Evolutionary conservation across 768 basidiomycete species (phyloP), one percentile per base, ranked within the genome.

Genomic region (Sporobolomyces phaffii): DNA sequence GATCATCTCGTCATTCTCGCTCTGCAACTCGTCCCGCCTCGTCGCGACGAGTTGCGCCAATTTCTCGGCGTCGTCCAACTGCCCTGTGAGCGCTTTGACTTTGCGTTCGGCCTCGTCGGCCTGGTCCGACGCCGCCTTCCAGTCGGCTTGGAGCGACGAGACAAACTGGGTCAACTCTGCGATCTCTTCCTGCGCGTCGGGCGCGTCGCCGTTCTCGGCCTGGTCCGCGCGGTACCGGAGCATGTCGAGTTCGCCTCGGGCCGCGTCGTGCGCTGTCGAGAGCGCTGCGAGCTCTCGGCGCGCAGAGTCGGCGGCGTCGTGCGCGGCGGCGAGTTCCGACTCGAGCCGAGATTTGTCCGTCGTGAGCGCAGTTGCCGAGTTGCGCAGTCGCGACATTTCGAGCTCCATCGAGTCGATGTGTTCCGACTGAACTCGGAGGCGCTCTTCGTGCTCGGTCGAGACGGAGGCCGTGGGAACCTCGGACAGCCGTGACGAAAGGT

Each of bases 141-240:
- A 51, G n/a, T 51, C 60, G 33, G 50, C 50, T 28, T 62, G 50
- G 29, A 60, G 50, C n/a, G 50, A 52, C 9, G 22, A 33, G 8
- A 45, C 51, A 31, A 58, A 31, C 38, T 60, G 60, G 28, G 38
- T 50, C 60, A 60, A 50, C 49, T 50, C 48, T 9, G 60, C 48
- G 29, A 60, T 50, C 26, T 60, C 60, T 22, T 60, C 38, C 36
- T 60, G 36, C 7, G 49, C 48, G 36, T 50, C 49, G 24, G 43
- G 47, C 15, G 22, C 33, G 22, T 34, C 60, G 14, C 54, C 65
- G 20, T 56, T 36, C 59, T 40, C 59, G 0, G 87, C 86, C 70
- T 87, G 86, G 41, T 88, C 86, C 9, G 85, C 87, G 6, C 88
- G 86, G 57, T 85, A 82, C 44, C 79, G 81, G 9, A 88, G 83